phyloP scores from a whole-genome alignment of 257 asterid genomes.

The Galeopsis tetrahit region DNA sequence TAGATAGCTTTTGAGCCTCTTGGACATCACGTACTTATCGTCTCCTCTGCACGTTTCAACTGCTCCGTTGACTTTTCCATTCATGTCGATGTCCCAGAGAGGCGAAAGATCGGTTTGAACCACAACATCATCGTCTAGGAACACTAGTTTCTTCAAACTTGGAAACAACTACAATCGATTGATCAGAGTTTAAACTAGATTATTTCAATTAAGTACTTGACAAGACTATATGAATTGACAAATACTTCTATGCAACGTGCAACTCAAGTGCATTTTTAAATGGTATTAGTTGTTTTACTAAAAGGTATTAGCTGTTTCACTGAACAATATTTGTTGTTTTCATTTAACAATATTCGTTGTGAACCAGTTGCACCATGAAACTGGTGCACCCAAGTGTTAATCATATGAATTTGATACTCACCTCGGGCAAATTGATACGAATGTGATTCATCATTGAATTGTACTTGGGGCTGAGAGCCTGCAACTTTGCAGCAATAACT shows the following conservation, averaged over 20 bases:
- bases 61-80: slow-evolving; percentile 94
- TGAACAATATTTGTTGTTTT: no score
- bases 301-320: no score
- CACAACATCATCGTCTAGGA: slow-evolving; percentile 93
- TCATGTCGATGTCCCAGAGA: slow-evolving; percentile 91
- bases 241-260: no score
- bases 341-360: no score
- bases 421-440: slow-evolving; percentile 95
- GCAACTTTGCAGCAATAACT: slow-evolving; percentile 88
- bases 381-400: no score
- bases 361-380: no score
- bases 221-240: no score
- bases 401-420: slow-evolving; percentile 32
- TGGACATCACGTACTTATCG: slow-evolving; percentile 91
- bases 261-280: no score
- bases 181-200: slow-evolving; percentile 6
- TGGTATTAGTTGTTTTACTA: no score
- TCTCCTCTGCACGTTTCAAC: slow-evolving; percentile 91
- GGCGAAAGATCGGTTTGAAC: slow-evolving; percentile 92
- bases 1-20: slow-evolving; percentile 78
- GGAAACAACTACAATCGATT: slow-evolving; percentile 79
- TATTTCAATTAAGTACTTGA: neutral
- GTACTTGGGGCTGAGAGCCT: slow-evolving; percentile 95
- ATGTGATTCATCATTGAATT: slow-evolving; percentile 93
- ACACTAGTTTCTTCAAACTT: slow-evolving; percentile 75